A percentile compares a stretch with the other conserved stretches of the same genome.
Evolutionary conservation across 2,329 filamentous ascomycete genomes (phyloP).

Genomic region (Plectosphaerella cucumerina): DNA sequence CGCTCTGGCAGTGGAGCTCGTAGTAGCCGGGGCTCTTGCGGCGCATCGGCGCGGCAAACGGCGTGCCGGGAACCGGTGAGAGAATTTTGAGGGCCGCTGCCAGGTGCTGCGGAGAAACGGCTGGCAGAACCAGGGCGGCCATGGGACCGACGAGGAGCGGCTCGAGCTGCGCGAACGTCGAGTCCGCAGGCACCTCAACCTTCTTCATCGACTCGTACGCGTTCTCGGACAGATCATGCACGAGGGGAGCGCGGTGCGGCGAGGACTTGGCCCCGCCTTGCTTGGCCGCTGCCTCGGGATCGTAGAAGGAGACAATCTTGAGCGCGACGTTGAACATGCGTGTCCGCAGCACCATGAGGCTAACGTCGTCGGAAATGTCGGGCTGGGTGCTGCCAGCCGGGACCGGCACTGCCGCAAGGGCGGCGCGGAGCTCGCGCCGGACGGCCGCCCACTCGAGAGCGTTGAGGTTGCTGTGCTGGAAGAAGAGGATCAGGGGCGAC

Average conservation of each 20-base stretch:
- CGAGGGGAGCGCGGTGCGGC: conserved; percentile 25
- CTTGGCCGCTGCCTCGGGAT: conserved; percentile 36
- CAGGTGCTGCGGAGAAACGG: conserved; percentile 78
- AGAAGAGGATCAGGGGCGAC: conserved; percentile 79
- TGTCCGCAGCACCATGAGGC: conserved; percentile 81
- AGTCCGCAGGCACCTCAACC: conserved; percentile 28
- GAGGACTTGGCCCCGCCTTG: conserved; percentile 14
- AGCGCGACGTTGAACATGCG: conserved; percentile 85
- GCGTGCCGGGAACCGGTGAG: conserved; percentile 53
- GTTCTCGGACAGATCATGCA: conserved; percentile 49
- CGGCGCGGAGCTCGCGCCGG: conserved; percentile 36
- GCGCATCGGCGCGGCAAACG: conserved; percentile 75
- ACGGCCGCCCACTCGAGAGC: conserved; percentile 58
- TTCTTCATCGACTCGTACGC: conserved; percentile 46
- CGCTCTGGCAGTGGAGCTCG: conserved; percentile 73
- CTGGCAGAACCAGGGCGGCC: conserved; percentile 74
- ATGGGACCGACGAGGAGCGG: conserved; percentile 79
- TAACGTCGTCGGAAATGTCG: conserved; percentile 57
- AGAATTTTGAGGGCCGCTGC: conserved; percentile 77
- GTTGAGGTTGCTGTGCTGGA: conserved; percentile 66
- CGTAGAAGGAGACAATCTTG: conserved; percentile 80
- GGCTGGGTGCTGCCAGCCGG: conserved; percentile 32
- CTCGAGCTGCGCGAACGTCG: conserved; percentile 56
- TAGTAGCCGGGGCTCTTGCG: conserved; percentile 76
- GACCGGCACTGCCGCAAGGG: conserved; percentile 36